phyloP scores from a whole-genome alignment of 768 basidiomycete genomes.

The Xerocomus spinulosus region DNA sequence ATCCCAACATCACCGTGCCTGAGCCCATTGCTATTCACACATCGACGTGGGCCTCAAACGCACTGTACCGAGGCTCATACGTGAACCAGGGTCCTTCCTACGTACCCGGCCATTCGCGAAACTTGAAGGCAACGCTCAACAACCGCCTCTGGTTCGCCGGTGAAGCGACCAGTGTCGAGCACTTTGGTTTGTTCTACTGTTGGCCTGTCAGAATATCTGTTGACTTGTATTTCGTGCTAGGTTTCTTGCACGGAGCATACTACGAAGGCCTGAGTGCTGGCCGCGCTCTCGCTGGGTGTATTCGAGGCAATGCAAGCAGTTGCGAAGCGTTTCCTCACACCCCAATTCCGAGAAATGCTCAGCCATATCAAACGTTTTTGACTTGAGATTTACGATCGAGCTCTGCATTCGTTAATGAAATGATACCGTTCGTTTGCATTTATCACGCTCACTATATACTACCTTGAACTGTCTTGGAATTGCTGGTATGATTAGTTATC shows the following conservation, averaged over 20 bases:
- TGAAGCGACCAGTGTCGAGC: conserved; percentile 53
- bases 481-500: too few species aligned
- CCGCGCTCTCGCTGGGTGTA: conserved; percentile 38
- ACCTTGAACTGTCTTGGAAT: background rate
- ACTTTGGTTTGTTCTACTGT: conserved; percentile 45
- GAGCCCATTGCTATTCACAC: conserved; percentile 54
- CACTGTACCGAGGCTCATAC: conserved; percentile 45
- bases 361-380: conserved; percentile 29
- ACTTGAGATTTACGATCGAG: background rate
- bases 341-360: conserved; percentile 28
- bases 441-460: too few species aligned
- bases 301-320: conserved; percentile 26
- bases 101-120: conserved; percentile 47
- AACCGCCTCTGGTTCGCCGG: conserved; percentile 57
- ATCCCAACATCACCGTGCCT: conserved; percentile 47
- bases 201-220: background rate
- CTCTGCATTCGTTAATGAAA: too few species aligned
- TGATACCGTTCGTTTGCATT: too few species aligned
- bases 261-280: conserved; percentile 47
- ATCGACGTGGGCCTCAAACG: conserved; percentile 50
- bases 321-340: conserved; percentile 23
- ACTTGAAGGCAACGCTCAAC: conserved; percentile 51
- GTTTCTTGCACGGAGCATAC: conserved; percentile 59
- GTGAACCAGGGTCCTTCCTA: conserved; percentile 69
- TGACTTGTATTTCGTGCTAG: conserved; percentile 24